These are phyloP conservation scores for Gliomastix tumulicola DNA, from an alignment of 2,329 filamentous ascomycete genomes.

Conservation along the genomic window DNA sequence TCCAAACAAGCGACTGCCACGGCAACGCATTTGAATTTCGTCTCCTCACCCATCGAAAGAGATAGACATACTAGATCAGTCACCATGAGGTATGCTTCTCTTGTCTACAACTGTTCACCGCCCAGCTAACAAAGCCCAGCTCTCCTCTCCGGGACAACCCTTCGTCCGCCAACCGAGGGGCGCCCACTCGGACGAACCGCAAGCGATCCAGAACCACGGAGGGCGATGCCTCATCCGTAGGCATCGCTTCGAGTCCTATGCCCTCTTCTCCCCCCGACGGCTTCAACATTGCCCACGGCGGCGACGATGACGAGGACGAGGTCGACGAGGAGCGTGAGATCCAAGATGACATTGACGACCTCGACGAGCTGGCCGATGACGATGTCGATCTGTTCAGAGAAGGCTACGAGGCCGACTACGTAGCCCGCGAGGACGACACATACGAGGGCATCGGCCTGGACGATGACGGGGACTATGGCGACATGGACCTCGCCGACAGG, in stretches of 20 bases:
- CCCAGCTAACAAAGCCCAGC: too few relatives aligned
- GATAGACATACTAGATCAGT: neutral
- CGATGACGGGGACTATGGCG: conserved; percentile 69
- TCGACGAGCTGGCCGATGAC: conserved; percentile 77
- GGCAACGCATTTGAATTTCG: too few relatives aligned
- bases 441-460: conserved; percentile 71
- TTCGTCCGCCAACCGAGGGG: conserved; percentile 76
- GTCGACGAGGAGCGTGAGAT: conserved; percentile 65
- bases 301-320: conserved; percentile 61
- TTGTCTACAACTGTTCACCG: too few relatives aligned
- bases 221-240: conserved; percentile 44
- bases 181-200: conserved; percentile 40
- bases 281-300: conserved; percentile 58
- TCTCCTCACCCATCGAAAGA: neutral
- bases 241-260: conserved; percentile 52
- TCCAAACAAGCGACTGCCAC: too few relatives aligned
- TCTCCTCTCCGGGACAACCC: conserved; percentile 77
- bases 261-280: conserved; percentile 56
- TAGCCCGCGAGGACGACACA: conserved; percentile 55
- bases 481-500: conserved; percentile 58
- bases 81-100: too few relatives aligned
- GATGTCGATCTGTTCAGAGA: conserved; percentile 73
- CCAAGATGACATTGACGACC: conserved; percentile 67
- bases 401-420: conserved; percentile 67
- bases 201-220: conserved; percentile 51